Evolutionary conservation across 495 filamentous ascomycete species (phyloP).

Genomic region (Penicillium diatomitis): DNA sequence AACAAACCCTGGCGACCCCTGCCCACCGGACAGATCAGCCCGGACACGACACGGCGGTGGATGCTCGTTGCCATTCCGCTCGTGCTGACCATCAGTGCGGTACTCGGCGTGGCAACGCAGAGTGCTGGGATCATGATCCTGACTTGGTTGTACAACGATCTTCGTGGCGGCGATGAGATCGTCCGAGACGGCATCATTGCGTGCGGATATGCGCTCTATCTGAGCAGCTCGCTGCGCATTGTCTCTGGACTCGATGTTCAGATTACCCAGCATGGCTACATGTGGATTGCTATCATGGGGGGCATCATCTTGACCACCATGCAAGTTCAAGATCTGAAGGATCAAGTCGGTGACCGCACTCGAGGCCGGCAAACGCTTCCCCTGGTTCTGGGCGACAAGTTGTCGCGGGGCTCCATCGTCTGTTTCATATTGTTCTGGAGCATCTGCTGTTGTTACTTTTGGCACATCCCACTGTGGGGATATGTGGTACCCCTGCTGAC

Average conservation of each 20-base stretch:
- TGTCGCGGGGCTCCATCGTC: slow-evolving; percentile 30
- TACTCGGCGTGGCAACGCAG: slow-evolving; percentile 27
- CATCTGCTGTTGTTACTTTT: slow-evolving; percentile 28
- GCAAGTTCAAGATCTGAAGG: slow-evolving; percentile 43
- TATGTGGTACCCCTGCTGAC: slow-evolving; percentile 1
- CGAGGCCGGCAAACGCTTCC: slow-evolving; percentile 34
- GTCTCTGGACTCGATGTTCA: slow-evolving; percentile 1
- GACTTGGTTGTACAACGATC: slow-evolving; percentile 47
- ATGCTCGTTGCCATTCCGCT: slow-evolving; percentile 29
- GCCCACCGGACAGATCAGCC: slow-evolving; percentile 30
- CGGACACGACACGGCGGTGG: slow-evolving; percentile 22
- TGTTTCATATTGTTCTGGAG: slow-evolving; percentile 34
- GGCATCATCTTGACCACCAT: slow-evolving; percentile 41
- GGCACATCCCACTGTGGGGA: slow-evolving; percentile 14
- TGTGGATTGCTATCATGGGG: slow-evolving; percentile 38
- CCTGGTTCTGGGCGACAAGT: slow-evolving; percentile 32
- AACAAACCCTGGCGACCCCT: slow-evolving; percentile 56
- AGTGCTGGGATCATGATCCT: slow-evolving; percentile 26
- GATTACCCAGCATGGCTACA: slow-evolving; percentile 3
- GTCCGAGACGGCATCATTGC: slow-evolving; percentile 40
- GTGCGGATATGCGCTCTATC: slow-evolving; percentile 10
- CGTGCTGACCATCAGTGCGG: slow-evolving; percentile 16
- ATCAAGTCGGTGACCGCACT: slow-evolving; percentile 36
- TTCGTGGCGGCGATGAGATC: slow-evolving; percentile 36
- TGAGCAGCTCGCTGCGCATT: slow-evolving; percentile 1